Conservation (phyloP, 2,329 filamentous ascomycete species). For the Arthrobotrys iridis region DNA sequence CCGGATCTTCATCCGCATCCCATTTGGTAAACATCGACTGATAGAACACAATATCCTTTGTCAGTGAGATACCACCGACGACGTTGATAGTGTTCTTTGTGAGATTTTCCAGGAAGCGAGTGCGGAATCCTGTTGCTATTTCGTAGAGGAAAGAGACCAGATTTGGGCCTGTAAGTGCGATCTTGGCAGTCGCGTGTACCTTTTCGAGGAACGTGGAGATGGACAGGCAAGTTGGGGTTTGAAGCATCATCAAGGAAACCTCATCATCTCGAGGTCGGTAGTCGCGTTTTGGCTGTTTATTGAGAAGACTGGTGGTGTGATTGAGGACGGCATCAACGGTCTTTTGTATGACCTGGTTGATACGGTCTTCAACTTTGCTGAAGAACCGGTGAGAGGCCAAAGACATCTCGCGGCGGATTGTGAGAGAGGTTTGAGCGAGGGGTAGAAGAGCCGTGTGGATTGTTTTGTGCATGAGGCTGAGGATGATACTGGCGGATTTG, state of each 20-base stretch:
- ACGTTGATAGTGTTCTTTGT: slow-evolving; percentile 93
- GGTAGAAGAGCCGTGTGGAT: slow-evolving; percentile 90
- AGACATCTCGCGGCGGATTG: slow-evolving; percentile 86
- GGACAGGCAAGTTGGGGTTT: slow-evolving; percentile 83
- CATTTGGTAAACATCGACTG: slow-evolving; percentile 84
- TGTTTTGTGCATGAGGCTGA: slow-evolving; percentile 91
- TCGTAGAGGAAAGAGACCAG: slow-evolving; percentile 83
- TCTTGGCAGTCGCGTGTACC: slow-evolving; percentile 71
- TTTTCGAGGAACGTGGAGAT: slow-evolving; percentile 82
- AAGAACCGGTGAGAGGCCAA: slow-evolving; percentile 67
- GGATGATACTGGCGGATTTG: slow-evolving; percentile 83
- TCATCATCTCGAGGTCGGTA: slow-evolving; percentile 87
- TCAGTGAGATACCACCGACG: slow-evolving; percentile 92
- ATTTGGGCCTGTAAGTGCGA: slow-evolving; percentile 83
- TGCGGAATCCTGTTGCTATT: slow-evolving; percentile 79
- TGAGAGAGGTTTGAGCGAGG: slow-evolving; percentile 87
- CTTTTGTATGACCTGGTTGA: slow-evolving; percentile 75
- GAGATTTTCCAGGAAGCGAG: slow-evolving; percentile 87
- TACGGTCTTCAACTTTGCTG: slow-evolving; percentile 78
- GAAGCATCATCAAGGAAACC: slow-evolving; percentile 75
- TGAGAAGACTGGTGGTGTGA: slow-evolving; percentile 77
- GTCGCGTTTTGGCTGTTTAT: slow-evolving; percentile 84
- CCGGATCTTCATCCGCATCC: slow-evolving; percentile 68
- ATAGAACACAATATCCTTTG: slow-evolving; percentile 95
- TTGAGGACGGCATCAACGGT: slow-evolving; percentile 78